Conservation (phyloP, 1,139 yeast species). For the Debaryomyces sp. region DNA sequence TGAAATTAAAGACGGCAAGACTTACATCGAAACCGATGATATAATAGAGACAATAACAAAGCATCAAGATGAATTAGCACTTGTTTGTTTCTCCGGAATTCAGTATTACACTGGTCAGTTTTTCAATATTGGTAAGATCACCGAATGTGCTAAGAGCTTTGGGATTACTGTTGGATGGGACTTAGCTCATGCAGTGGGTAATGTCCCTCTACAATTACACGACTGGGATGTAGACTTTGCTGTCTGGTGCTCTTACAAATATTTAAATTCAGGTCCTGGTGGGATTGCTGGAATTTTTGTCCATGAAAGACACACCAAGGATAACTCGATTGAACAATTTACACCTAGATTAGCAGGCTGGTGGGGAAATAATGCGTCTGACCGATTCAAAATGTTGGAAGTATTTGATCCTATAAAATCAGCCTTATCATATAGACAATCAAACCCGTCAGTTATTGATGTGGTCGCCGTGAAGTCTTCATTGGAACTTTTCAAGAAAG, state of each 20-base stretch:
- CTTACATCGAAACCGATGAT: slow-evolving; percentile 61
- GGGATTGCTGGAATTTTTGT: slow-evolving; percentile 84
- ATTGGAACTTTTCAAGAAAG: slow-evolving; percentile 57
- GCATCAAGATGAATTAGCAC: slow-evolving; percentile 64
- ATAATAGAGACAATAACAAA: slow-evolving; percentile 59
- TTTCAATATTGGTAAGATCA: slow-evolving; percentile 72
- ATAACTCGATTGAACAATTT: slow-evolving; percentile 33
- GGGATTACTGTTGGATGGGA: slow-evolving; percentile 89
- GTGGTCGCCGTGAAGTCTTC: slow-evolving; percentile 73
- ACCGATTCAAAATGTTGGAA: slow-evolving; percentile 80
- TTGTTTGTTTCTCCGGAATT: slow-evolving; percentile 83
- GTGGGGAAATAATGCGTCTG: slow-evolving; percentile 86
- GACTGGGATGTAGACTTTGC: slow-evolving; percentile 95
- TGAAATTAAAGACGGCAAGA: slow-evolving; percentile 57
- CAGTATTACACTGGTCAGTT: slow-evolving; percentile 92
- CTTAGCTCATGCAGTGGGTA: slow-evolving; percentile 92
- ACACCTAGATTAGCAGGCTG: slow-evolving; percentile 87
- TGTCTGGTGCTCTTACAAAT: slow-evolving; percentile 92
- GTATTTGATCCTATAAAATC: slow-evolving; percentile 76
- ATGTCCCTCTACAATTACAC: slow-evolving; percentile 73
- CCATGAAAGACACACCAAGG: slow-evolving; percentile 52
- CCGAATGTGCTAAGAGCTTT: slow-evolving; percentile 48
- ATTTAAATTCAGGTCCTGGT: slow-evolving; percentile 91
- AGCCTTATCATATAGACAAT: slow-evolving; percentile 86
- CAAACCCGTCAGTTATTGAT: slow-evolving; percentile 89